phyloP scores from a whole-genome alignment of 1,284 basidiomycete genomes.

The Heterobasidion irregulare region DNA sequence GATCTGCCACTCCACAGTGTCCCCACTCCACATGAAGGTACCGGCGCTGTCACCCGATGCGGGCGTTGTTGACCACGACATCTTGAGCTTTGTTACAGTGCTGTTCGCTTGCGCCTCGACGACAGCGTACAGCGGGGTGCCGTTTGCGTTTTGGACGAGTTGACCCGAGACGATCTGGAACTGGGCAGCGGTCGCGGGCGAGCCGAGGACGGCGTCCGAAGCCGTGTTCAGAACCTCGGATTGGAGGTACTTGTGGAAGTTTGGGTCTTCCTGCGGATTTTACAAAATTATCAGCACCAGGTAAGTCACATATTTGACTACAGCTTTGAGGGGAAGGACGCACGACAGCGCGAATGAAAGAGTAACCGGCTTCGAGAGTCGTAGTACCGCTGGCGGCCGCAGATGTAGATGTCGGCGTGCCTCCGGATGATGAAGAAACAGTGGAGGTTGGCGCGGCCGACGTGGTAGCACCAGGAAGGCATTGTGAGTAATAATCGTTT shows the following conservation, averaged over 20 bases:
- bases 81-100: constrained; percentile 37
- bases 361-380: constrained; percentile 41
- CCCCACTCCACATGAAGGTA: constrained; percentile 44
- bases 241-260: constrained; percentile 59
- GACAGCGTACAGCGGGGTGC: constrained; percentile 35
- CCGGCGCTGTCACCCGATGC: constrained; percentile 30
- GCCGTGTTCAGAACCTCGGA: constrained; percentile 36
- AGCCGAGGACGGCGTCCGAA: constrained; percentile 42
- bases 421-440: constrained; percentile 6
- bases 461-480: constrained; percentile 6
- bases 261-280: constrained; percentile 40
- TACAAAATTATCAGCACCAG: background rate
- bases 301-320: background rate
- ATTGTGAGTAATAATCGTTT: constrained; percentile 35
- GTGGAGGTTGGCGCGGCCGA: constrained; percentile 15
- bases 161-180: constrained; percentile 48
- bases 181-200: constrained; percentile 39
- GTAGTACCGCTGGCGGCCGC: constrained; percentile 26
- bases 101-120: constrained; percentile 40
- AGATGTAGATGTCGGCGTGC: constrained; percentile 21
- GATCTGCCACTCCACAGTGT: constrained; percentile 46
- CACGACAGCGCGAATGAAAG: constrained; percentile 56
- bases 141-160: constrained; percentile 37
- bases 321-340: constrained; percentile 12
- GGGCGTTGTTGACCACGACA: constrained; percentile 40